Conservation (phyloP, 139 green algal species). For the Astrephomene gubernaculifera region DNA sequence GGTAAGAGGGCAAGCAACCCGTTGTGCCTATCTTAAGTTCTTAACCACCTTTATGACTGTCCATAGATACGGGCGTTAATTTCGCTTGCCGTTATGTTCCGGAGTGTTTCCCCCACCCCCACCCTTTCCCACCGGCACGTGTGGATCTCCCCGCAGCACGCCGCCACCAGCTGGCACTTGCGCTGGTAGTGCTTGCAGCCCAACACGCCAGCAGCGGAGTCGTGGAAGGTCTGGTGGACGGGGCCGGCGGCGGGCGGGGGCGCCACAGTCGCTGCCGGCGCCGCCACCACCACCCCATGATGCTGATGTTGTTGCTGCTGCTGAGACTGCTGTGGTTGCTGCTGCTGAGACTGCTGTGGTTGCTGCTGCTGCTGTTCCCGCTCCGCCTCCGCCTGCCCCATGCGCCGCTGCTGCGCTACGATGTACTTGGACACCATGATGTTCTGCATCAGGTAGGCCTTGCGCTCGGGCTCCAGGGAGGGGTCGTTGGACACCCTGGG, state of each 20-base stretch:
- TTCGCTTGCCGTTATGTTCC: no score
- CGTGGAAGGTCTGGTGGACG: slow-evolving; percentile 54
- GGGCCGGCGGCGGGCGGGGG: background rate
- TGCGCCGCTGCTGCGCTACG: slow-evolving; percentile 70
- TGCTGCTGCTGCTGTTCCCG: background rate
- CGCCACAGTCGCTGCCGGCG: background rate
- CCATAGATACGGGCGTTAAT: no score
- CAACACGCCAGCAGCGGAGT: slow-evolving; percentile 55
- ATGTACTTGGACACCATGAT: slow-evolving; percentile 91
- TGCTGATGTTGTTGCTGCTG: background rate
- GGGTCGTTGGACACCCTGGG: slow-evolving; percentile 86
- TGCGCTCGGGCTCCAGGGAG: slow-evolving; percentile 88
- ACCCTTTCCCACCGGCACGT: slow-evolving; percentile 78
- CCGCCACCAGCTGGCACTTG: slow-evolving; percentile 83
- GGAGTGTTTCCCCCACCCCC: no score
- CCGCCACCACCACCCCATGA: background rate
- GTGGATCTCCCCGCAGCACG: slow-evolving; percentile 87
- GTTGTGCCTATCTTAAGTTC: no score
- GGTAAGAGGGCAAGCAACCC: no score
- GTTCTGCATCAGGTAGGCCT: slow-evolving; percentile 98
- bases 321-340: background rate
- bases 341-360: background rate
- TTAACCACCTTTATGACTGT: no score
- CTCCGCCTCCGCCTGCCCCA: slow-evolving; percentile 38
- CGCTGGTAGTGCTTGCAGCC: slow-evolving; percentile 84